Percentiles rank a stretch among this genome's conserved stretches.
These are phyloP conservation scores for Arthonia radiata DNA, from an alignment of 495 filamentous ascomycete species.

Conservation along the genomic window DNA sequence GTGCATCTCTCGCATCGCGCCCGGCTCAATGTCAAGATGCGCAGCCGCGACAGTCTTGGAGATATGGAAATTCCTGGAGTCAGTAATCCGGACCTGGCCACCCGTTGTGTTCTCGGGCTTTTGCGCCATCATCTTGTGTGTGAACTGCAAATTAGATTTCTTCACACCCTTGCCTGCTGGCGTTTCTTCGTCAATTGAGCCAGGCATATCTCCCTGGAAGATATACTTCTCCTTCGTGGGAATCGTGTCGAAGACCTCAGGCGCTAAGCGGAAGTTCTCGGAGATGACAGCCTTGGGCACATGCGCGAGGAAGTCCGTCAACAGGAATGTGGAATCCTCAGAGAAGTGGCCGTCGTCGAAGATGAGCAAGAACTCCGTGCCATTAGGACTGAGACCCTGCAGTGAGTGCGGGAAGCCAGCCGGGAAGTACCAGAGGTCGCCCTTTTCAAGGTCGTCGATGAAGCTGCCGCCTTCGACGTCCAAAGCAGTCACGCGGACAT, in stretches of 20 bases:
- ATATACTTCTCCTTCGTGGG: conserved; percentile 41
- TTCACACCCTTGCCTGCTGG: conserved; percentile 21
- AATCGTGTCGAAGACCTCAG: conserved; percentile 31
- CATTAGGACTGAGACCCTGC: conserved; percentile 37
- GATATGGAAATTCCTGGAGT: conserved; percentile 40
- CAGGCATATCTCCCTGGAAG: conserved; percentile 33
- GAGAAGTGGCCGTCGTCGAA: conserved; percentile 46
- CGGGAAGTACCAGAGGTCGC: conserved; percentile 58
- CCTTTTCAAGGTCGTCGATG: conserved; percentile 41
- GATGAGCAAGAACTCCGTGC: conserved; percentile 45
- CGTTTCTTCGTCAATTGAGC: conserved; percentile 20
- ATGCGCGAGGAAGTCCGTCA: conserved; percentile 43
- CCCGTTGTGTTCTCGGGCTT: conserved; percentile 26
- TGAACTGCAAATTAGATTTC: conserved; percentile 32
- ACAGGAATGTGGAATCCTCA: conserved; percentile 42
- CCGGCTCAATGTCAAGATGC: conserved; percentile 29
- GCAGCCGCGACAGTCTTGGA: conserved; percentile 39
- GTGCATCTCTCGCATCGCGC: conserved; percentile 33
- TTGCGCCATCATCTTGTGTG: conserved; percentile 35
- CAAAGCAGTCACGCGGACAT: conserved; percentile 35
- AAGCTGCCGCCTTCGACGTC: conserved; percentile 44
- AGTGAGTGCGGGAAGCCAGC: conserved; percentile 43
- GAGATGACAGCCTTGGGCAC: conserved; percentile 36
- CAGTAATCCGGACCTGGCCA: conserved; percentile 34
- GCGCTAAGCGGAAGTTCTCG: conserved; percentile 37